Evolutionary conservation across 2,329 filamentous ascomycete species (phyloP).

Genomic region (Allantophomopsis cytisporea): DNA sequence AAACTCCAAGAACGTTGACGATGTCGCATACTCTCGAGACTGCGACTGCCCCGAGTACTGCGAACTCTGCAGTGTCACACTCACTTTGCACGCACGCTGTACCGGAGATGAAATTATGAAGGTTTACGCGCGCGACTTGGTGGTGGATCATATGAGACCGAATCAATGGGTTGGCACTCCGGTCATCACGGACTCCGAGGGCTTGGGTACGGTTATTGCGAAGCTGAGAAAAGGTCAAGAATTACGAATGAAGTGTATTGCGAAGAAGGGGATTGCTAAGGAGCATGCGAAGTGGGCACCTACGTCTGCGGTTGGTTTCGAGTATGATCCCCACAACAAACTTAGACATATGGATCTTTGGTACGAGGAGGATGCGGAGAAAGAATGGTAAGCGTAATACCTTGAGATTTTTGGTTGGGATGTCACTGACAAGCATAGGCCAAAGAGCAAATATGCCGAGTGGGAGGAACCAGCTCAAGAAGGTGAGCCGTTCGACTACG

Average conservation of each 20-base stretch:
- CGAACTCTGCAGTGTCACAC: conserved; percentile 76
- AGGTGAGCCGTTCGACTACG: conserved; percentile 81
- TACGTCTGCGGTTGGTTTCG: conserved; percentile 83
- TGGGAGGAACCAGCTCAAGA: conserved; percentile 71
- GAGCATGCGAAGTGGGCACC: conserved; percentile 98
- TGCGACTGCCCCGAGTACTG: conserved; percentile 96
- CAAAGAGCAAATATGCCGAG: conserved; percentile 64
- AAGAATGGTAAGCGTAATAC: conserved; percentile 62
- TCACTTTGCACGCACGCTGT: conserved; percentile 77
- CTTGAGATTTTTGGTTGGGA: neutral
- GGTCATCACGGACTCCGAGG: conserved; percentile 71
- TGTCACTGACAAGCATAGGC: conserved; percentile 35
- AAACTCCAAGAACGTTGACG: conserved; percentile 68
- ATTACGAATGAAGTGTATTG: conserved; percentile 78
- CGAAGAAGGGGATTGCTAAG: conserved; percentile 97
- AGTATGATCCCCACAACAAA: conserved; percentile 97
- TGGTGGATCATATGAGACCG: conserved; percentile 54
- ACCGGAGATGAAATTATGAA: conserved; percentile 80
- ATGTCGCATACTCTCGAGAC: conserved; percentile 78
- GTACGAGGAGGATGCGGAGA: conserved; percentile 74
- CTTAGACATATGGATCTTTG: conserved; percentile 84
- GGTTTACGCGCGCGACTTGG: conserved; percentile 82
- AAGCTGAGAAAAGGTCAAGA: conserved; percentile 87
- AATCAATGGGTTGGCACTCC: conserved; percentile 69
- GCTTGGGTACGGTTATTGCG: conserved; percentile 71